These are phyloP conservation scores for Plasmopara viticola DNA, from an alignment of 352 stramenopile species.

Conservation along the genomic window DNA sequence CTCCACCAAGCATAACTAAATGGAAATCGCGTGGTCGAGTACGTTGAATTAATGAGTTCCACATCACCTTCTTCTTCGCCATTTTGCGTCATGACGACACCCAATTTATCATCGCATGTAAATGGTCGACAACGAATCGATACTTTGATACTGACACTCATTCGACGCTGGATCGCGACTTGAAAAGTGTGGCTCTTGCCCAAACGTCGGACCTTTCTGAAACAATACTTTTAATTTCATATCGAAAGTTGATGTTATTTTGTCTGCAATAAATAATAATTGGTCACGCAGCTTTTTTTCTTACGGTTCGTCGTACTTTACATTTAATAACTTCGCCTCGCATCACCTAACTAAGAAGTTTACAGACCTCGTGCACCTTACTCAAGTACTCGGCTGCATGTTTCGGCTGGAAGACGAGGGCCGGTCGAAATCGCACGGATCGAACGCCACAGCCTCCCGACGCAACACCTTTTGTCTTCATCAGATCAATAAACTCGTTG, in stretches of 20 bases:
- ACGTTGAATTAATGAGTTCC: slow-evolving; percentile 90
- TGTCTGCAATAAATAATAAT: no score
- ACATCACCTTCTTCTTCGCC: slow-evolving; percentile 90
- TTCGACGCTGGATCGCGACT: slow-evolving; percentile 9
- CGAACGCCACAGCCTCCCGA: slow-evolving; percentile 60
- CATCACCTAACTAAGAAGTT: slow-evolving; percentile 9
- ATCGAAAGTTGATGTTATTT: no score
- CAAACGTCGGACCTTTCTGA: no score
- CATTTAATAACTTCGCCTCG: no score
- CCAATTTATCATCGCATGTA: slow-evolving; percentile 87
- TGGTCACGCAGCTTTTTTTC: no score
- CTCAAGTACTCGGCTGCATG: slow-evolving; percentile 70
- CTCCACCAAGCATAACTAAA: slow-evolving; percentile 58
- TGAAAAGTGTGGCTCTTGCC: neutral
- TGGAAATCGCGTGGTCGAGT: slow-evolving; percentile 89
- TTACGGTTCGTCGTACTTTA: no score
- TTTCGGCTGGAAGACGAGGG: slow-evolving; percentile 70
- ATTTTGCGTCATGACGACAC: slow-evolving; percentile 88
- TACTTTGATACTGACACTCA: slow-evolving; percentile 89
- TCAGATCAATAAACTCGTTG: slow-evolving; percentile 52
- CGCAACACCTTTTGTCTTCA: slow-evolving; percentile 57
- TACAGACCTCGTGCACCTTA: slow-evolving; percentile 56
- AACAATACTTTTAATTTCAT: no score
- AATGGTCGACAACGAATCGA: slow-evolving; percentile 83
- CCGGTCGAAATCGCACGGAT: slow-evolving; percentile 70